phyloP scores from a whole-genome alignment of 805 yeast genomes.

The Cyberlindnera japonica region DNA sequence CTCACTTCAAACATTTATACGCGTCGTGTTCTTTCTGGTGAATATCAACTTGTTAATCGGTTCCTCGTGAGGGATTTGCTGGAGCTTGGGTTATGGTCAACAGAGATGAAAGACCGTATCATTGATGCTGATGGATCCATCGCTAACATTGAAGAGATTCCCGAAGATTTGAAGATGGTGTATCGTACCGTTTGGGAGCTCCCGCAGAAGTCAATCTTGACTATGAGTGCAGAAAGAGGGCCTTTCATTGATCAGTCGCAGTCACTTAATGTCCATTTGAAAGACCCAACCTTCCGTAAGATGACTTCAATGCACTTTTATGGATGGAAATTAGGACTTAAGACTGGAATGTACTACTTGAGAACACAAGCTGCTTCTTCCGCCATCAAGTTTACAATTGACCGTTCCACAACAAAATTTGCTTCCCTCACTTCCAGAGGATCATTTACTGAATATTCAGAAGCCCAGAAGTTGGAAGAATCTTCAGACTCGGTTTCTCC shows the following conservation, averaged over 20 bases:
- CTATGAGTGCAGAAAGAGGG: conserved; percentile 80
- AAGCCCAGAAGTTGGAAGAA: neutral
- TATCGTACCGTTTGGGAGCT: conserved; percentile 97
- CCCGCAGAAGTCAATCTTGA: conserved; percentile 78
- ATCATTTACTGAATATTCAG: neutral
- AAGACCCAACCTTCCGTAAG: conserved; percentile 90
- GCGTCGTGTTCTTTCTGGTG: conserved; percentile 90
- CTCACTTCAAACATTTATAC: conserved; percentile 89
- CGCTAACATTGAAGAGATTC: conserved; percentile 69
- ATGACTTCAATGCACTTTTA: conserved; percentile 95
- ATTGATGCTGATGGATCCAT: conserved; percentile 81
- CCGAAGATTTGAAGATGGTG: conserved; percentile 67
- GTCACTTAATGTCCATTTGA: conserved; percentile 80
- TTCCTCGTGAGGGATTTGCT: conserved; percentile 79
- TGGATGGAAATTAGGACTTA: conserved; percentile 95
- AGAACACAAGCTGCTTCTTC: conserved; percentile 96
- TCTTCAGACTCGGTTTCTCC: too few species aligned
- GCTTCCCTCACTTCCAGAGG: too few species aligned
- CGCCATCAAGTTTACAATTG: conserved; percentile 84
- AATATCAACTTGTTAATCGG: conserved; percentile 87
- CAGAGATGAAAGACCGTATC: conserved; percentile 71
- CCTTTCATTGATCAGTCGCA: conserved; percentile 91
- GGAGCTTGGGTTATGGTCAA: conserved; percentile 80
- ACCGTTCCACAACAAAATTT: neutral
- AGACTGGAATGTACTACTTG: conserved; percentile 95